Conservation (phyloP, 306 rosid genomes). For the Dalbergia oliveri region DNA sequence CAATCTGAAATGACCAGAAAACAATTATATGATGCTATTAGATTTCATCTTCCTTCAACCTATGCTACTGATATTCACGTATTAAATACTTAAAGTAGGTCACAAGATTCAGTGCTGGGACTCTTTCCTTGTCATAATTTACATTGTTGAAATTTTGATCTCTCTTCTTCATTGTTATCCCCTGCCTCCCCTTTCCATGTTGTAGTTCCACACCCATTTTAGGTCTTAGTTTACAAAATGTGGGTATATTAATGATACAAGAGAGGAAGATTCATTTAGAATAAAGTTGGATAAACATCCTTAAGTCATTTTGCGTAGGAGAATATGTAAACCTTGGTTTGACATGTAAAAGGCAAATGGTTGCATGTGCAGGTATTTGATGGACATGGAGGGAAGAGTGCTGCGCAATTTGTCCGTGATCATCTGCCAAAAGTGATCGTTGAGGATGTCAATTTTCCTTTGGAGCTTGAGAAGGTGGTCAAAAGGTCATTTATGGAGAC, state of each 20-base stretch:
- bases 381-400: conserved; percentile 93
- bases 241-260: conserved; percentile 4
- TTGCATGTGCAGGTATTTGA: conserved; percentile 78
- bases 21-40: not conserved
- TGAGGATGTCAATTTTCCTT: conserved; percentile 88
- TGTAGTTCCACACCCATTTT: conserved; percentile 15
- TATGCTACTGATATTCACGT: not conserved
- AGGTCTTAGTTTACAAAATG: not conserved
- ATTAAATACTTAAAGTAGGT: not conserved
- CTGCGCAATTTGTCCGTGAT: conserved; percentile 90
- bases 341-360: conserved; percentile 38
- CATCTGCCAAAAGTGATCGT: conserved; percentile 85
- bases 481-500: conserved; percentile 80
- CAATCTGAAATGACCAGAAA: not conserved
- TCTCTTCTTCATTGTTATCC: too few species aligned
- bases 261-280: not conserved
- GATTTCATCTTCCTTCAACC: not conserved
- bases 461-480: conserved; percentile 91
- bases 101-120: conserved; percentile 1
- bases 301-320: not conserved
- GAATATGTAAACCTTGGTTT: conserved; percentile 14
- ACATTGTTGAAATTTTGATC: too few species aligned
- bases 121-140: not conserved
- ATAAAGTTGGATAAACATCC: not conserved
- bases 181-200: not conserved